These are phyloP conservation scores for Phytophthora foliorum DNA, from an alignment of 352 stramenopile genomes.

Conservation along the genomic window DNA sequence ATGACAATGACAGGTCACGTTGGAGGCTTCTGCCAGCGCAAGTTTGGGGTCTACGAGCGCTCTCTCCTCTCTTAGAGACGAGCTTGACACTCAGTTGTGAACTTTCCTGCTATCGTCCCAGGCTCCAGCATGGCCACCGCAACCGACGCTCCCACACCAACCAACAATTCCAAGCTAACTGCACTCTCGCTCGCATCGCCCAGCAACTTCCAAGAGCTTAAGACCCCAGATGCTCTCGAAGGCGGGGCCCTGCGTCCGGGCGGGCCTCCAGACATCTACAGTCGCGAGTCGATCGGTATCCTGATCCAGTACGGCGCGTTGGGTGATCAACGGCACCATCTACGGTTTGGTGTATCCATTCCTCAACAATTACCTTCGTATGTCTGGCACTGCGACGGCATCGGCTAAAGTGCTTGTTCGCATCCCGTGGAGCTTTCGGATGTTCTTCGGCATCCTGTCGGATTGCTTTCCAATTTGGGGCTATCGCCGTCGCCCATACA, in stretches of 20 bases:
- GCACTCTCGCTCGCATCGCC: constrained; percentile 22
- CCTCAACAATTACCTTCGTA: constrained; percentile 50
- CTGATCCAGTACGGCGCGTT: constrained; percentile 56
- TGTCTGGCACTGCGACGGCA: constrained; percentile 44
- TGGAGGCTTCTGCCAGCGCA: neutral
- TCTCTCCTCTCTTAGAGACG: constrained; percentile 1
- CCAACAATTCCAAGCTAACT: constrained; percentile 14
- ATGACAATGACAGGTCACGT: constrained; percentile 16
- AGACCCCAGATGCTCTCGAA: constrained; percentile 47
- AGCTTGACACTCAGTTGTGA: constrained; percentile 21
- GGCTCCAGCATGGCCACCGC: constrained; percentile 17
- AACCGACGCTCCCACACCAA: constrained; percentile 3
- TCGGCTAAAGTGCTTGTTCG: constrained; percentile 53
- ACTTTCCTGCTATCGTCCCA: constrained; percentile 20
- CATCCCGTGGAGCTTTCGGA: constrained; percentile 74
- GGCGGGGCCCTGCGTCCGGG: constrained; percentile 46
- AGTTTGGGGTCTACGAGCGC: constrained; percentile 5
- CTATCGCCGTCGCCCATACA: constrained; percentile 81
- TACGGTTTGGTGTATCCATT: constrained; percentile 52
- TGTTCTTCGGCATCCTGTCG: constrained; percentile 84
- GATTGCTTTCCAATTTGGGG: constrained; percentile 86
- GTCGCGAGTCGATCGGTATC: constrained; percentile 44
- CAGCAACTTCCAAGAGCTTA: constrained; percentile 39
- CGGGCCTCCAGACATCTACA: constrained; percentile 48
- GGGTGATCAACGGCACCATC: constrained; percentile 59